Base-by-base conservation (phyloP, 306 rosid genomes). In the Leucaena leucocephala region DNA sequence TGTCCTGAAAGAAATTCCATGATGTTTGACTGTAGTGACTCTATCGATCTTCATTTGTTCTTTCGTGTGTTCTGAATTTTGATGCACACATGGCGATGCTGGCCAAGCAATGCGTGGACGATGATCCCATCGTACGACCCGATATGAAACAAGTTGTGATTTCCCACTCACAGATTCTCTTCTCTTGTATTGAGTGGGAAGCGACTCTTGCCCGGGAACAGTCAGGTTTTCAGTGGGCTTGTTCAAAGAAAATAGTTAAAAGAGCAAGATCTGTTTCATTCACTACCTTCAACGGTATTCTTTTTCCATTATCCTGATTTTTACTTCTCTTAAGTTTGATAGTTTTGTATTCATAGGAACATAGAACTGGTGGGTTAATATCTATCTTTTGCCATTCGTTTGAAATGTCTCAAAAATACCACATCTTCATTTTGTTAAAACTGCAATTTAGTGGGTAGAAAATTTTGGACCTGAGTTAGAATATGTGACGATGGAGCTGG, bases 181-280 rank as follows among this genome's bases (percentile, higher is more conserved):
- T 95, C 11, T 91, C 98, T 66, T 91, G 98, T 2, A 82, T 95
- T 67, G 99, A 95, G 87, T 95, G 99, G 99, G 99, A 95, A 87
- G 99, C 99, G 33, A 95, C 99, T 83, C 94, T 95, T 7, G 98
- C 99, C 3, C n/a, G 99, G 99, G 73, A 95, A 90, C 86, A 95
- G 99, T 84, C 99, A 95, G 83, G 98, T 95, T 61, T 95, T 95
- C 82, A 93, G 99, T 85, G 99, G 99, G 22, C 99, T 93, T 83
- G 99, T 95, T 75, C 98, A 93, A 82, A 98, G 99, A 90, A 87
- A 98, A 86, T 92, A 92, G 86, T 75, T 76, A 43, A n/a, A 71
- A 68, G 46, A 16, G 55, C 67, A 67, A 52, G 35, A 69, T 76
- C 72, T 73, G 36, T 45, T 74, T 59, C 84, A 71, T 69, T 68